A percentile compares a stretch with the other conserved stretches of the same genome.
These are phyloP conservation scores for Neurospora sp. DNA, from an alignment of 495 filamentous ascomycete genomes.

Conservation along the genomic window DNA sequence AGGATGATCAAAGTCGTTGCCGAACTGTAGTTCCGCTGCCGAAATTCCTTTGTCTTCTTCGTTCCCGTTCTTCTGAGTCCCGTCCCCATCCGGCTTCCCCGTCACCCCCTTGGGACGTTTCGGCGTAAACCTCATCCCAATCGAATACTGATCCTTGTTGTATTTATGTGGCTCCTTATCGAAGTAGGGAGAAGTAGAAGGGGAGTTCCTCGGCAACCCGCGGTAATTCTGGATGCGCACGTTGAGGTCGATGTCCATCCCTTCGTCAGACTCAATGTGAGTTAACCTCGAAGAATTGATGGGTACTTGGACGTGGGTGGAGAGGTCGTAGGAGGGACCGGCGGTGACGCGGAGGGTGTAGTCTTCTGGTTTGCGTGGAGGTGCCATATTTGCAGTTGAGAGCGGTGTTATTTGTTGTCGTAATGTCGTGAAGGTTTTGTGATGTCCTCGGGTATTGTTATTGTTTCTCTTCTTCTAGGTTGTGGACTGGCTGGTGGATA, in stretches of 20 bases:
- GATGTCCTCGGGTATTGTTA: no score
- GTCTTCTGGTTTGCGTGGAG: conserved; percentile 31
- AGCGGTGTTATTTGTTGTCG: no score
- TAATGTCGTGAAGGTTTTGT: no score
- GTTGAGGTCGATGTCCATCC: conserved; percentile 47
- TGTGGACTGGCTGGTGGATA: no score
- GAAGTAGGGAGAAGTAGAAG: conserved; percentile 1
- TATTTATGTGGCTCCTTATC: conserved; percentile 47
- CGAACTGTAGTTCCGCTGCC: conserved; percentile 70
- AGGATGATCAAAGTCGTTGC: conserved; percentile 85
- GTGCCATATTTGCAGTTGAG: background rate
- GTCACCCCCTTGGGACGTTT: conserved; percentile 29
- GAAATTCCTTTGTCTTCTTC: conserved; percentile 35
- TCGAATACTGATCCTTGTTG: conserved; percentile 66
- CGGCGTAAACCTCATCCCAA: conserved; percentile 65
- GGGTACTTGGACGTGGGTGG: conserved; percentile 53
- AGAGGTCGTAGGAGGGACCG: conserved; percentile 58
- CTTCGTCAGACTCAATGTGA: conserved; percentile 46
- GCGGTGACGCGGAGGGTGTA: conserved; percentile 65
- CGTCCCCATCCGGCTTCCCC: background rate
- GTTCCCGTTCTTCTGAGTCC: background rate
- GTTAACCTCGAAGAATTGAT: conserved; percentile 57
- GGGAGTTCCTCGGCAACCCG: conserved; percentile 34
- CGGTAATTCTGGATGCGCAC: conserved; percentile 55
- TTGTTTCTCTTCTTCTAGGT: no score